Evolutionary conservation across 495 filamentous ascomycete genomes (phyloP).

Genomic region (Tuber borchii): DNA sequence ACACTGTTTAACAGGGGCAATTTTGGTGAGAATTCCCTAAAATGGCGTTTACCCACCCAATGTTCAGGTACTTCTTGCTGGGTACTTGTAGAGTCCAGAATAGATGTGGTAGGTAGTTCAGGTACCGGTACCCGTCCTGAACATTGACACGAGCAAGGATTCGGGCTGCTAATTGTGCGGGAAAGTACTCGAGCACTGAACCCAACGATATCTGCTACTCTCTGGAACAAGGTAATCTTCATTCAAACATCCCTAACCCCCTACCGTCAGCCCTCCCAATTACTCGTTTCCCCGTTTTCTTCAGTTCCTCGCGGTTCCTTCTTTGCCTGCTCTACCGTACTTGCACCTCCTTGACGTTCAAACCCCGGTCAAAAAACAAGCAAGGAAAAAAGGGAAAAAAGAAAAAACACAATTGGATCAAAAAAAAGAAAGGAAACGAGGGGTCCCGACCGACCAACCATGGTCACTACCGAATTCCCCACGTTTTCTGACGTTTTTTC

Average conservation of each 20-base stretch:
- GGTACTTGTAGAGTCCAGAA: background rate
- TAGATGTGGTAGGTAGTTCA: background rate
- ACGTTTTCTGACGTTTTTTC: background rate
- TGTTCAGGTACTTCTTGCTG: too few species aligned
- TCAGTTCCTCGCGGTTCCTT: background rate
- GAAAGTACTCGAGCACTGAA: background rate
- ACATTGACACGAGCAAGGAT: background rate
- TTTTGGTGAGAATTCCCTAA: too few species aligned
- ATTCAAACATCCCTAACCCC: background rate
- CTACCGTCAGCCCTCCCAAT: background rate
- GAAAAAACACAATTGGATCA: constrained; percentile 14
- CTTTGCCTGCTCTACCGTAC: background rate
- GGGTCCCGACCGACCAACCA: constrained; percentile 2
- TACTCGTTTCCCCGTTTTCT: background rate
- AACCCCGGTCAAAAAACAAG: background rate
- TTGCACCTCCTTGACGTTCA: background rate
- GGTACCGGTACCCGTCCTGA: constrained; percentile 2
- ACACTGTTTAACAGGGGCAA: too few species aligned
- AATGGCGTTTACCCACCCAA: too few species aligned
- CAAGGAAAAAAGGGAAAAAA: constrained; percentile 9
- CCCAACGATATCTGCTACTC: background rate
- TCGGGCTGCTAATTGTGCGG: background rate
- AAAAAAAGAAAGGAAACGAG: background rate
- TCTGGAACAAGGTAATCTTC: background rate
- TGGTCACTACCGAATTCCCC: constrained; percentile 2